Conservation (phyloP, 2,329 filamentous ascomycete species). For the Venturia effusa region DNA sequence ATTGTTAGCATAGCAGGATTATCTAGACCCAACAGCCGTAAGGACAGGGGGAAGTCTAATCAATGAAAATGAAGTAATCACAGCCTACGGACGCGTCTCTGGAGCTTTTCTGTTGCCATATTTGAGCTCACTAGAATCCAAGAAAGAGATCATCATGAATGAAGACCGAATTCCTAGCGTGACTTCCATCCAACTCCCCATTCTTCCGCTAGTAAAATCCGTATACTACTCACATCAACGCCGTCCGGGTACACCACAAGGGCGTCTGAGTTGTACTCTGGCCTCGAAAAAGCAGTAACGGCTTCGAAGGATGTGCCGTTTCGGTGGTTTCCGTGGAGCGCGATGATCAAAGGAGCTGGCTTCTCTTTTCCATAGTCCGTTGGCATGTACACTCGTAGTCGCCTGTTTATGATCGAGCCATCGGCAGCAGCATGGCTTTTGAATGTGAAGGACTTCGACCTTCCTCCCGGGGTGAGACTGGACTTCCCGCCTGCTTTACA, state of each 20-base stretch:
- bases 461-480: conserved; percentile 5
- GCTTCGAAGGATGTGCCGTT: conserved; percentile 5
- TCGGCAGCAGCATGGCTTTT: neutral
- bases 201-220: too few relatives aligned
- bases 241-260: conserved; percentile 4
- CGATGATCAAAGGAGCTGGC: conserved; percentile 1
- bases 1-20: neutral
- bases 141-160: too few relatives aligned
- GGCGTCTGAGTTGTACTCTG: neutral
- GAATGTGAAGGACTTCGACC: neutral
- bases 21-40: too few relatives aligned
- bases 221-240: neutral
- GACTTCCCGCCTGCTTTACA: neutral
- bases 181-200: neutral
- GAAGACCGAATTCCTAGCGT: too few relatives aligned
- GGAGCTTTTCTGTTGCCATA: too few relatives aligned
- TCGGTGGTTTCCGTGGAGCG: neutral
- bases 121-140: too few relatives aligned
- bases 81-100: too few relatives aligned
- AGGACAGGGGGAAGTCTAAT: too few relatives aligned
- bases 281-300: neutral
- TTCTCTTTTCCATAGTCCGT: neutral
- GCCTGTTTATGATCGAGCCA: neutral
- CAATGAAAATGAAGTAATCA: too few relatives aligned
- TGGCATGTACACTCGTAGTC: neutral